Base-by-base conservation (phyloP, 805 yeast species). In the Tetrapisispora iriomotensis region DNA sequence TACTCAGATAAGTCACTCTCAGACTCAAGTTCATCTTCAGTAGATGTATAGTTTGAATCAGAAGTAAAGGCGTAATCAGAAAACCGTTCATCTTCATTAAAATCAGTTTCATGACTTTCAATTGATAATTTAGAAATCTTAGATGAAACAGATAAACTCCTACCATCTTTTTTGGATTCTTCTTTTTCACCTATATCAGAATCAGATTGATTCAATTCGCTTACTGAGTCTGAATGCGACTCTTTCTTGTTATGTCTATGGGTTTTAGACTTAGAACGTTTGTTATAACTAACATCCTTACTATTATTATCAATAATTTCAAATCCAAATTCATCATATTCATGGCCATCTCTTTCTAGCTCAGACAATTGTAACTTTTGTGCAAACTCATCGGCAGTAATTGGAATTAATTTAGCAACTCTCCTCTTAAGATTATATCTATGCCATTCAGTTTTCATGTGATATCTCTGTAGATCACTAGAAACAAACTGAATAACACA, bases 391-490 rank as follows among this genome's bases (percentile, higher is more conserved):
- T 66, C 82, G 2, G 85, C 75, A 15, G 78, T 64, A 23, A 87
- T 75, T 1, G 94, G 80, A 6, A 88, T 80, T 42, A 87, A 63
- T 23, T 73, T 72, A 1, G 96, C 95, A 24, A 92, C 95, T 52
- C 95, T 74, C 64, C 98, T 77, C 58, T 92, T 92, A 54, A 92
- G 71, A 55, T 92, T 92, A 62, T 92, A 92, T 46, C 98, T 73
- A 58, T 92, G 98, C 98, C 98, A 92, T 41, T 92, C 98, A 2
- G 95, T 79, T 58, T 84, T 86, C 98, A 92, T 92, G 59, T 92
- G 98, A 47, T 72, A 72, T 45, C 97, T 71, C 64, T 92, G 98
- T 42, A 79, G 68, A 45, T 80, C 92, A n/a, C 94, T 80, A 27
- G 79, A 69, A 31, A 79, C 75, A 55, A 92, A 92, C 34, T 79